These are phyloP conservation scores for Leptoxyphium fumago DNA, from an alignment of 2,329 filamentous ascomycete species.

Conservation along the genomic window DNA sequence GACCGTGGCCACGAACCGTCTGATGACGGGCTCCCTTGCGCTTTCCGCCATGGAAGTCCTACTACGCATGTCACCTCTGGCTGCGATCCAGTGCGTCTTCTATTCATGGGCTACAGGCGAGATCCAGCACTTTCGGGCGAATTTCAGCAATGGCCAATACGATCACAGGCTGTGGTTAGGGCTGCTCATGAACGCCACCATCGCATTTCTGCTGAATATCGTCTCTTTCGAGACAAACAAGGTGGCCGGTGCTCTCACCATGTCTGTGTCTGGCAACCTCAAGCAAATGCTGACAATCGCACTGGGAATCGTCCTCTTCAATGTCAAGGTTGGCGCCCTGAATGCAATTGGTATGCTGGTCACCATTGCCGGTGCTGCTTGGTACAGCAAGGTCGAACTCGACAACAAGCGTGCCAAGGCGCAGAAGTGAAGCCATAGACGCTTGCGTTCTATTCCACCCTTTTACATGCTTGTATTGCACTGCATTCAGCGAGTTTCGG, in stretches of 20 bases:
- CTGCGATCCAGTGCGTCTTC: constrained; percentile 39
- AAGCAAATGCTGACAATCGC: constrained; percentile 24
- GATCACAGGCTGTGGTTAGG: constrained; percentile 9
- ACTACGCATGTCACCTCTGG: constrained; percentile 48
- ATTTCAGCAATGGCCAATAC: constrained; percentile 12
- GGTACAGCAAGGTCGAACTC: constrained; percentile 44
- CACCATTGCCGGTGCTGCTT: constrained; percentile 40
- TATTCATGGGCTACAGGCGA: constrained; percentile 42
- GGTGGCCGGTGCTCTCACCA: constrained; percentile 22
- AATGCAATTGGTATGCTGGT: constrained; percentile 43
- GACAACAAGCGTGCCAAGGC: constrained; percentile 26
- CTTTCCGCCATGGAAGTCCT: constrained; percentile 46
- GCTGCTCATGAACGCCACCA: constrained; percentile 18
- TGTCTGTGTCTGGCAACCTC: constrained; percentile 23
- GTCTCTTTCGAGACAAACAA: constrained; percentile 26
- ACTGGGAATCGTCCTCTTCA: constrained; percentile 23
- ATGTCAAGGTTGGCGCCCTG: constrained; percentile 18
- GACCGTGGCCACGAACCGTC: constrained; percentile 48
- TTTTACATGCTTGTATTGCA: no score
- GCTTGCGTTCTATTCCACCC: no score
- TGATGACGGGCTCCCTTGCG: constrained; percentile 46
- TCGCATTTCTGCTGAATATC: constrained; percentile 23
- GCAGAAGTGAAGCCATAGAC: background rate
- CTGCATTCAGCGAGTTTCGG: no score
- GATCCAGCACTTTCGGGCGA: constrained; percentile 10